These are phyloP conservation scores for Phaeomoniella chlamydospora DNA, from an alignment of 2,329 filamentous ascomycete genomes.

Conservation along the genomic window DNA sequence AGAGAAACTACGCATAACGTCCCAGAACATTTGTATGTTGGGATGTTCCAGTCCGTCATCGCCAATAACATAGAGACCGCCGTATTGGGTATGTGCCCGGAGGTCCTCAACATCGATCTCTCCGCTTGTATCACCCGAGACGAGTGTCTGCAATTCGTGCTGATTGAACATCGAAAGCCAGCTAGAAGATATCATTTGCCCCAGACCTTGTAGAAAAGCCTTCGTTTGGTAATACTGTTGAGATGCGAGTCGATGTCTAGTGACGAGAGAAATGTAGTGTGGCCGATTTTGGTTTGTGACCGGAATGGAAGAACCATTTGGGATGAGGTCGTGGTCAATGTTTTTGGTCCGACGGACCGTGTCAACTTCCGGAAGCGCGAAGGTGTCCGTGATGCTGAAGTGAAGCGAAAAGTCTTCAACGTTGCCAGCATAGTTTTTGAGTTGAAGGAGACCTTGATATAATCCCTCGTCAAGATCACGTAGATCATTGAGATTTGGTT, in stretches of 20 bases:
- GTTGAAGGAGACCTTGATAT: conserved; percentile 66
- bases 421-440: conserved; percentile 68
- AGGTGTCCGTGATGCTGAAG: conserved; percentile 71
- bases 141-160: conserved; percentile 78
- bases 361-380: conserved; percentile 17
- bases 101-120: conserved; percentile 82
- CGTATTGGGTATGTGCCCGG: conserved; percentile 69
- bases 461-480: conserved; percentile 81
- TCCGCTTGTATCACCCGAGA: conserved; percentile 67
- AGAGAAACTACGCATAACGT: conserved; percentile 61
- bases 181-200: conserved; percentile 73
- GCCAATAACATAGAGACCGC: conserved; percentile 78
- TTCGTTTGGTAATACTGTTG: conserved; percentile 72
- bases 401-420: conserved; percentile 49
- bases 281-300: conserved; percentile 89
- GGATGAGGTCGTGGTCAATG: conserved; percentile 60
- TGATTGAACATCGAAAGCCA: conserved; percentile 99
- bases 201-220: conserved; percentile 75
- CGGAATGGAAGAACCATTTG: conserved; percentile 57
- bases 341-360: conserved; percentile 36
- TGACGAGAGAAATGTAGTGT: conserved; percentile 87
- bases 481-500: conserved; percentile 87
- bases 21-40: conserved; percentile 79
- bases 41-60: conserved; percentile 77
- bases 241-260: conserved; percentile 67